These are phyloP conservation scores for Auricularia sp. DNA, from an alignment of 768 basidiomycete genomes.

Conservation along the genomic window DNA sequence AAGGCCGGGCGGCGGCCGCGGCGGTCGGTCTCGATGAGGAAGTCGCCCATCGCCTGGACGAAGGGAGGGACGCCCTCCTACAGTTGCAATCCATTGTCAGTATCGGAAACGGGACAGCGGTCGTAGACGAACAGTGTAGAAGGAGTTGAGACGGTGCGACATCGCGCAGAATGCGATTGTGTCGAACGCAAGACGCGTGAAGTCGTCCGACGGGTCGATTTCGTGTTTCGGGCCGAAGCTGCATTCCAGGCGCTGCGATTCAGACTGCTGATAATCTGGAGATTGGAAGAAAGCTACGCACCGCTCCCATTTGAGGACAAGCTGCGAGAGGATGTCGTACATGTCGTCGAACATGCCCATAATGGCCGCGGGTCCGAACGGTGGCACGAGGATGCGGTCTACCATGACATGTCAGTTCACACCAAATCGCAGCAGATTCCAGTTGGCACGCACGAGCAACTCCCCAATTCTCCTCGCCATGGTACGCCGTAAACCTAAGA, in stretches of 20 bases:
- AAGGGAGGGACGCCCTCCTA: conserved; percentile 29
- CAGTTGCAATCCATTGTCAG: background rate
- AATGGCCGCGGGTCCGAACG: conserved; percentile 32
- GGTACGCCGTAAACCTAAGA: conserved; percentile 18
- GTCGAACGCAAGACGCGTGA: conserved; percentile 38
- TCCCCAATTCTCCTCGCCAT: conserved; percentile 36
- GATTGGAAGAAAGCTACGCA: conserved; percentile 6
- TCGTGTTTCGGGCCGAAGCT: conserved; percentile 33
- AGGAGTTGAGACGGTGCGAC: conserved; percentile 32
- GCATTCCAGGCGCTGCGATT: background rate
- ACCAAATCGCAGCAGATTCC: background rate
- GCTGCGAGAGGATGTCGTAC: conserved; percentile 34
- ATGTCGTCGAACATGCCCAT: conserved; percentile 39
- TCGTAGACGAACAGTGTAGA: conserved; percentile 24
- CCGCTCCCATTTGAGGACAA: conserved; percentile 36
- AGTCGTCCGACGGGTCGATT: conserved; percentile 37
- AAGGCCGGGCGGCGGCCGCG: conserved; percentile 27
- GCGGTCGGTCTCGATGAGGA: conserved; percentile 27
- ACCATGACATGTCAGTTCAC: background rate
- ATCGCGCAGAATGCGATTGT: conserved; percentile 37
- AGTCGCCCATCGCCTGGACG: conserved; percentile 30
- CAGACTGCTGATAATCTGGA: background rate
- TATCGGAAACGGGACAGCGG: background rate
- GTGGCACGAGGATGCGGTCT: conserved; percentile 30
- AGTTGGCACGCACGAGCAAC: conserved; percentile 28